A percentile compares a stretch with the other conserved stretches of the same genome.
Conservation (phyloP, 2,329 filamentous ascomycete species). For the Aspergillus sp. region DNA sequence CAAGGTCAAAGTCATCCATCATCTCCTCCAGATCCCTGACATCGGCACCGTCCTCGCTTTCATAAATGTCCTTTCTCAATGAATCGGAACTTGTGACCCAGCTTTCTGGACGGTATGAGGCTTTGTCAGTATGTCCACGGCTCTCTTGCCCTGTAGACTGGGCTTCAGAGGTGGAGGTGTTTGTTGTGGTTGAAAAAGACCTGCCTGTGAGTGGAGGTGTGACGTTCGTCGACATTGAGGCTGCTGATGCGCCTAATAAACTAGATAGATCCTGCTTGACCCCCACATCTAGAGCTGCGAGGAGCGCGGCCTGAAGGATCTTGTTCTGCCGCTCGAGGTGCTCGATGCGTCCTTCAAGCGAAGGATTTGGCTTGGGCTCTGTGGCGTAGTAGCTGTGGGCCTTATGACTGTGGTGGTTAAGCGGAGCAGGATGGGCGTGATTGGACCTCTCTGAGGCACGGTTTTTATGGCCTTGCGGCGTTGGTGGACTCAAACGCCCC, state of each 20-base stretch:
- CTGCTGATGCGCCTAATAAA: conserved; percentile 28
- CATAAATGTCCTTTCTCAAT: conserved; percentile 33
- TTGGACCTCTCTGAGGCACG: conserved; percentile 28
- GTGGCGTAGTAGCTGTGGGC: conserved; percentile 24
- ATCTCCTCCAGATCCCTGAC: conserved; percentile 37
- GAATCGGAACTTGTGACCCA: conserved; percentile 36
- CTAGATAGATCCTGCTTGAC: conserved; percentile 36
- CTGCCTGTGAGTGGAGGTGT: conserved; percentile 21
- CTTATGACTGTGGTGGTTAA: conserved; percentile 27
- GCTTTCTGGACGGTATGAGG: conserved; percentile 30
- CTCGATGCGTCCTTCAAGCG: conserved; percentile 43
- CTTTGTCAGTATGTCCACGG: conserved; percentile 6
- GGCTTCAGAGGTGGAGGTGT: conserved; percentile 24
- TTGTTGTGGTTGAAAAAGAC: conserved; percentile 26
- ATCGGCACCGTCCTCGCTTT: conserved; percentile 29
- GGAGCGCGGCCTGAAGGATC: conserved; percentile 47
- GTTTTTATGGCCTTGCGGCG: conserved; percentile 29
- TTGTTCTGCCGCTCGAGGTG: conserved; percentile 49
- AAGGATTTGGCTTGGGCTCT: conserved; percentile 24
- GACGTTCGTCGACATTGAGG: conserved; percentile 24
- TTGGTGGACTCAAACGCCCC: conserved; percentile 24
- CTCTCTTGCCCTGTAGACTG: conserved; percentile 1
- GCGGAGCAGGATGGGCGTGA: conserved; percentile 30
- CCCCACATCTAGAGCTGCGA: conserved; percentile 45
- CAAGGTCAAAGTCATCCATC: conserved; percentile 38